Evolutionary conservation across 2,329 filamentous ascomycete genomes (phyloP).

Genomic region (Amesomyces nigricolor): DNA sequence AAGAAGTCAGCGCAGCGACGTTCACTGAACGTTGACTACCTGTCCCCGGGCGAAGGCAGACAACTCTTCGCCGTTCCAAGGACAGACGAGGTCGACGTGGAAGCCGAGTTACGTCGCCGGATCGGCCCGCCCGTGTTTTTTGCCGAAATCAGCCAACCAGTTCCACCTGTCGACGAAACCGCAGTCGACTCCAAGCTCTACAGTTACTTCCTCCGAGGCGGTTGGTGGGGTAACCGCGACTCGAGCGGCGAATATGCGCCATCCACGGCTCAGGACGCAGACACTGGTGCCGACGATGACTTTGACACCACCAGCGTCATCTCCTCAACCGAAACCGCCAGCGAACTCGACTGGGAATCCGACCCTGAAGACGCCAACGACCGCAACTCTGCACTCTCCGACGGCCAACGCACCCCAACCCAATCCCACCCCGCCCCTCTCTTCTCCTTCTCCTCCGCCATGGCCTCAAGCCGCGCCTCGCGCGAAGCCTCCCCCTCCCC

Average conservation of each 20-base stretch:
- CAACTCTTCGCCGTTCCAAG: constrained; percentile 40
- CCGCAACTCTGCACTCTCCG: constrained; percentile 24
- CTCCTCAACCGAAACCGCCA: constrained; percentile 46
- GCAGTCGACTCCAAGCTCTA: constrained; percentile 72
- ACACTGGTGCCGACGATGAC: constrained; percentile 50
- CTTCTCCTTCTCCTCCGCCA: constrained; percentile 21
- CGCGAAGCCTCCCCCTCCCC: constrained; percentile 55
- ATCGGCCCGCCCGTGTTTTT: constrained; percentile 37
- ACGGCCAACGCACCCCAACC: constrained; percentile 66
- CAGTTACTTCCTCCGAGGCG: constrained; percentile 75
- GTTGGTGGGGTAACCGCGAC: constrained; percentile 80
- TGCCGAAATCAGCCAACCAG: constrained; percentile 27
- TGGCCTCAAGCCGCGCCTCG: constrained; percentile 24
- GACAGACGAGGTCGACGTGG: constrained; percentile 68
- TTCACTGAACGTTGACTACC: constrained; percentile 29
- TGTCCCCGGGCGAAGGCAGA: constrained; percentile 16
- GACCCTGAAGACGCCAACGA: constrained; percentile 34
- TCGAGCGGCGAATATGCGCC: constrained; percentile 72
- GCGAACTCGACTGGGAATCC: constrained; percentile 36
- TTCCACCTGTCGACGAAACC: constrained; percentile 46
- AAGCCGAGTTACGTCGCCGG: constrained; percentile 66
- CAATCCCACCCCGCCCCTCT: constrained; percentile 46
- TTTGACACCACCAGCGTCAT: constrained; percentile 70
- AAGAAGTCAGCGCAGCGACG: constrained; percentile 34
- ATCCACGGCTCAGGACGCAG: constrained; percentile 41